Evolutionary conservation across 2,329 filamentous ascomycete genomes (phyloP), one percentile per base, ranked within the genome.

Genomic region (Nemania sp.): DNA sequence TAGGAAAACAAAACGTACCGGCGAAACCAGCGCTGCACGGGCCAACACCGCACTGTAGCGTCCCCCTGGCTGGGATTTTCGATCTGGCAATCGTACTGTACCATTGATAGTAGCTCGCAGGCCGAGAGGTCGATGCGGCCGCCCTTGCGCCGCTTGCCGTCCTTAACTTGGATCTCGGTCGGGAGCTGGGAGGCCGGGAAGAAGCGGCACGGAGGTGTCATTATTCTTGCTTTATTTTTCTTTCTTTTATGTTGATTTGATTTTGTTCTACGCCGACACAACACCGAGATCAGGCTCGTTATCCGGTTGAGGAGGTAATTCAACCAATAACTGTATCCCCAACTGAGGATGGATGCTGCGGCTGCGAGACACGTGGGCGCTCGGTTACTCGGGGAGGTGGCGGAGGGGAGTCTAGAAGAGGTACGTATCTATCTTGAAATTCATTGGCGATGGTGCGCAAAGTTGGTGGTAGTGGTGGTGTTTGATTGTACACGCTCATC

Each of bases 41-140:
- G 85, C 79, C 82, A 86, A 76, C 89, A 91, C 66, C 79, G 78
- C 52, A 89, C 85, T 0, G 81, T 77, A 63, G 85, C 85, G 66
- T 86, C 77, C 58, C 73, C 77, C 41, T 77, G 75, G 54, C 82
- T 78, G 15, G 87, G 85, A 43, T 82, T 75, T 71, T 85, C 80
- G 51, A 90, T 84, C 69, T 83, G 78, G 77, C 89, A 91, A 49
- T 86, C 82, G 78, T 89, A 90, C 80, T 90, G 88, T 77, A 88
- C 73, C 82, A 90, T 84, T 73, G 83, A 81, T 64, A 88, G 76
- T 65, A 90, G 81, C 75, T 87, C 83, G 78, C 89, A 90, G 51
- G 81, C 80, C 20, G 81, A 79, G 54, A 90, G 80, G 62, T 90
- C 83, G 69, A 89, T 80, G 55, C 77, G 68, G 67, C 75, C 35